A percentile compares a stretch with the other conserved stretches of the same genome.
phyloP scores from a whole-genome alignment of 2,329 filamentous ascomycete genomes.

The Chalaropsis thielavioides region DNA sequence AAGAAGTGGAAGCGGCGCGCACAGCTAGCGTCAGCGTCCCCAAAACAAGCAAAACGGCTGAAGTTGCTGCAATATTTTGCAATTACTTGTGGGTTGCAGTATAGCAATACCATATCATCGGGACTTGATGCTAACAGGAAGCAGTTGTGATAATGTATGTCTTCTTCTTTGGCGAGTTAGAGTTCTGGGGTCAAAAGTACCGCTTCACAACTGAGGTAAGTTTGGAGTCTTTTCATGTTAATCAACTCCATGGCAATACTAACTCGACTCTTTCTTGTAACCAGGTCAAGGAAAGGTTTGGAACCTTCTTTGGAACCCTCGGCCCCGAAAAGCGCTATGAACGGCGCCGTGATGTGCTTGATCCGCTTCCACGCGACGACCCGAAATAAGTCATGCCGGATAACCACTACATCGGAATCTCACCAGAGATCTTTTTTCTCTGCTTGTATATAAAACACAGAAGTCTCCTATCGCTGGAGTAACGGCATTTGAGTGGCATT shows the following conservation, averaged over 20 bases:
- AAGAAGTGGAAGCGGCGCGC: conserved; percentile 61
- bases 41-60: conserved; percentile 49
- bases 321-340: conserved; percentile 32
- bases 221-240: neutral
- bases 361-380: conserved; percentile 19
- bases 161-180: conserved; percentile 31
- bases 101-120: too few species aligned
- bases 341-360: conserved; percentile 27
- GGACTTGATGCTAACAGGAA: neutral
- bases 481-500: neutral
- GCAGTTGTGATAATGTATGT: conserved; percentile 28
- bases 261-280: neutral
- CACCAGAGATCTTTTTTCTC: neutral
- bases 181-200: conserved; percentile 31
- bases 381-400: neutral
- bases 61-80: conserved; percentile 49
- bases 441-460: neutral
- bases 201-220: conserved; percentile 30
- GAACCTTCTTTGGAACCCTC: conserved; percentile 28
- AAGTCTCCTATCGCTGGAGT: neutral
- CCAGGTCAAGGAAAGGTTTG: conserved; percentile 19
- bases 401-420: neutral
- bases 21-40: conserved; percentile 44
- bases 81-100: conserved; percentile 36
- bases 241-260: neutral